Conservation (phyloP, 805 yeast genomes). For the Myxozyma mucilagina region DNA sequence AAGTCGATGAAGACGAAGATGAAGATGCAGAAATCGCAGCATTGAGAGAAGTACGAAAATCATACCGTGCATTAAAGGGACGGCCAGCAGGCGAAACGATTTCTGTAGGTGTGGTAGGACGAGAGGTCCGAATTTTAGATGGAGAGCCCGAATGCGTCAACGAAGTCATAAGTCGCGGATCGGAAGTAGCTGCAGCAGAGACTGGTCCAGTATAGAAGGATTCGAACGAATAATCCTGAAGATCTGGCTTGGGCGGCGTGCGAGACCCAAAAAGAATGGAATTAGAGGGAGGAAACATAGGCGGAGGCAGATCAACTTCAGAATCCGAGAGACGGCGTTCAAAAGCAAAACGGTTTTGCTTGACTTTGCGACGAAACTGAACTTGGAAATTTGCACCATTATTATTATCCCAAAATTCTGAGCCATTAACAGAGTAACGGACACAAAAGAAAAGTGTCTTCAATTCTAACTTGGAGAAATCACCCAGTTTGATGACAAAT, state of each 20-base stretch:
- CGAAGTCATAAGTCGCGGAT: conserved; percentile 2
- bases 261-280: not conserved
- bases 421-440: conserved; percentile 50
- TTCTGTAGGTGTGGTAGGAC: conserved; percentile 25
- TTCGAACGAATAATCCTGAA: conserved; percentile 24
- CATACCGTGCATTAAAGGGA: conserved; percentile 37
- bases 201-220: conserved; percentile 17
- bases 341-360: not conserved
- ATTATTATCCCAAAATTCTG: conserved; percentile 81
- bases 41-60: conserved; percentile 37
- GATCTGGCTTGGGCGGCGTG: conserved; percentile 22
- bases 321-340: conserved; percentile 22
- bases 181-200: not conserved
- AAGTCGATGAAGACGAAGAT: conserved; percentile 13
- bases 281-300: conserved; percentile 4
- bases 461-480: conserved; percentile 39
- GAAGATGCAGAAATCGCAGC: conserved; percentile 18
- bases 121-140: conserved; percentile 1
- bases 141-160: not conserved
- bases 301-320: conserved; percentile 9
- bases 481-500: conserved; percentile 53
- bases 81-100: conserved; percentile 23
- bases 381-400: conserved; percentile 57
- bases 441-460: conserved; percentile 55
- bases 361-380: conserved; percentile 39